Evolutionary conservation across 2,329 filamentous ascomycete genomes (phyloP).

Genomic region (Exophiala bonariae): DNA sequence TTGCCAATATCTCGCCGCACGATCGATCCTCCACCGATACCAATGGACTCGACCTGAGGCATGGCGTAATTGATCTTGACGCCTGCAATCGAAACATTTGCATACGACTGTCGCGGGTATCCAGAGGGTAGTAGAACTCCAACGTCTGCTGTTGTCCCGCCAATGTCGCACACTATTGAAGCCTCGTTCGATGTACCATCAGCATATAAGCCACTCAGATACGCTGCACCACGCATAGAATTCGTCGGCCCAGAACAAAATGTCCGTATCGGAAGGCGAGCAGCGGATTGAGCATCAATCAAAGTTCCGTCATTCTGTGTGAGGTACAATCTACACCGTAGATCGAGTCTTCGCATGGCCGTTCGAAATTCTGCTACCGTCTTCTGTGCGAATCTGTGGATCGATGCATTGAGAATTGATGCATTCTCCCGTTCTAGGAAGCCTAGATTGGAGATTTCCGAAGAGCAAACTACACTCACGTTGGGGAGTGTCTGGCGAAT

Average conservation of each 20-base stretch:
- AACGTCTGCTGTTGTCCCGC: conserved; percentile 63
- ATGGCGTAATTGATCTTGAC: conserved; percentile 61
- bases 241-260: conserved; percentile 66
- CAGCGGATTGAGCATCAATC: conserved; percentile 50
- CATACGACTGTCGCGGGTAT: conserved; percentile 60
- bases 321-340: conserved; percentile 58
- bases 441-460: conserved; percentile 45
- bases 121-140: conserved; percentile 59
- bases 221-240: conserved; percentile 63
- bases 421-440: conserved; percentile 63
- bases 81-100: conserved; percentile 59
- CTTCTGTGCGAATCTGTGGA: conserved; percentile 56
- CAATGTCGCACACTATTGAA: conserved; percentile 48
- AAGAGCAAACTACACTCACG: conserved; percentile 43
- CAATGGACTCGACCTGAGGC: conserved; percentile 58
- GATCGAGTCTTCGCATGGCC: conserved; percentile 50
- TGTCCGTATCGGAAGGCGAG: conserved; percentile 58
- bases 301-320: conserved; percentile 67
- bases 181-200: conserved; percentile 27
- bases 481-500: conserved; percentile 37
- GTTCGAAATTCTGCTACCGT: conserved; percentile 58
- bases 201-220: conserved; percentile 48
- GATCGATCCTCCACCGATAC: conserved; percentile 56
- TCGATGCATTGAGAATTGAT: conserved; percentile 63
- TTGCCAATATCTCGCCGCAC: conserved; percentile 33